These are phyloP conservation scores for Alisma plantagoaquatica DNA, from an alignment of 106 monocot genomes.

Conservation along the genomic window DNA sequence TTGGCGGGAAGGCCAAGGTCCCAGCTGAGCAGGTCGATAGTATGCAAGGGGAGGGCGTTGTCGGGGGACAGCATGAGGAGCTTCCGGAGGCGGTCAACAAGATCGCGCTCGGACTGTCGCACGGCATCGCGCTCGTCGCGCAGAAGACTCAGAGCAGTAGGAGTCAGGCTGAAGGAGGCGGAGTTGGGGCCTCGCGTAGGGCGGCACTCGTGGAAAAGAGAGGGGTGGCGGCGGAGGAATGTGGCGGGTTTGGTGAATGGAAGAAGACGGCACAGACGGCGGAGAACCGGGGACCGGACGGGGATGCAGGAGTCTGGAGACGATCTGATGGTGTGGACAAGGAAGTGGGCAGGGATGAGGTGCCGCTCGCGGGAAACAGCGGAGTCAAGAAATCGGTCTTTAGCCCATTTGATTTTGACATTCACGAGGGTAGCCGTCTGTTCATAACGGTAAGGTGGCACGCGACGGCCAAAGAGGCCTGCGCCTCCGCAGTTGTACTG, in stretches of 20 bases:
- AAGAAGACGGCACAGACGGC: no score
- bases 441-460: neutral
- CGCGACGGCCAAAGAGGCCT: no score
- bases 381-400: slow-evolving; percentile 52
- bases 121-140: slow-evolving; percentile 19
- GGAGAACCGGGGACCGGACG: slow-evolving; percentile 1
- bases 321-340: slow-evolving; percentile 28
- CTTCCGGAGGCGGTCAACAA: slow-evolving; percentile 45
- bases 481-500: no score
- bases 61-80: slow-evolving; percentile 55
- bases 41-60: slow-evolving; percentile 45
- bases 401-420: slow-evolving; percentile 50
- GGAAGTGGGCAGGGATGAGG: slow-evolving; percentile 47
- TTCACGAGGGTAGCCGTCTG: slow-evolving; percentile 34
- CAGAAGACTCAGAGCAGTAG: slow-evolving; percentile 31
- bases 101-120: slow-evolving; percentile 22
- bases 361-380: slow-evolving; percentile 60
- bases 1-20: slow-evolving; percentile 63
- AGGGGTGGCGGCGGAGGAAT: slow-evolving; percentile 26
- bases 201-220: slow-evolving; percentile 30
- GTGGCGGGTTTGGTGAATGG: neutral
- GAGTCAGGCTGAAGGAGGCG: slow-evolving; percentile 38
- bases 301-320: slow-evolving; percentile 7
- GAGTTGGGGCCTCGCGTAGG: neutral
- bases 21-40: slow-evolving; percentile 56